Evolutionary conservation across 495 filamentous ascomycete species (phyloP).

Genomic region (Neurospora sp.): DNA sequence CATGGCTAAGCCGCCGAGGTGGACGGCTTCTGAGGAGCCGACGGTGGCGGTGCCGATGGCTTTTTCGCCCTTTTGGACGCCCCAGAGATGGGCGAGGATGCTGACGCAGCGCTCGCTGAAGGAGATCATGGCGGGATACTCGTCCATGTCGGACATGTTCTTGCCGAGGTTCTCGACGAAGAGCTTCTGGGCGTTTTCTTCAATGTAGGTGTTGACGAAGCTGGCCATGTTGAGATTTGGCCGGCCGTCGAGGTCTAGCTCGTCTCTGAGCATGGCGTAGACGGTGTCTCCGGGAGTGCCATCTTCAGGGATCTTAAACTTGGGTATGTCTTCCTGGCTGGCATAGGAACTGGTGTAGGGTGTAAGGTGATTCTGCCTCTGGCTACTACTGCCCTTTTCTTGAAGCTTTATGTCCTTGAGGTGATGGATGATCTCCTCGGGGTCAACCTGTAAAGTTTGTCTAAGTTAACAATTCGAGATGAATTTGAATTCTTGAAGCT

Average conservation of each 20-base stretch:
- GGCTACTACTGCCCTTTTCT: conserved; percentile 12
- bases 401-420: conserved; percentile 38
- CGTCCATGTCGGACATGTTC: conserved; percentile 61
- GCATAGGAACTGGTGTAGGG: conserved; percentile 57
- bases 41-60: conserved; percentile 66
- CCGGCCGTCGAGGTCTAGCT: conserved; percentile 63
- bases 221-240: conserved; percentile 63
- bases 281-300: conserved; percentile 55
- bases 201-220: conserved; percentile 68
- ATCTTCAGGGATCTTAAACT: conserved; percentile 52
- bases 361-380: conserved; percentile 36
- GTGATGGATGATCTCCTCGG: conserved; percentile 48
- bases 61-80: conserved; percentile 51
- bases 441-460: conserved; percentile 31
- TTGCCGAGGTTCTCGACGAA: conserved; percentile 62
- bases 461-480: not conserved
- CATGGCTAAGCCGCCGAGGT: conserved; percentile 69
- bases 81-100: conserved; percentile 64
- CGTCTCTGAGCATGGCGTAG: conserved; percentile 61
- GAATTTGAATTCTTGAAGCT: not conserved
- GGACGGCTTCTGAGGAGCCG: conserved; percentile 64
- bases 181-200: conserved; percentile 51
- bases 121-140: conserved; percentile 66
- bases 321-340: conserved; percentile 51
- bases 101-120: conserved; percentile 63